Evolutionary conservation across 371 early-diverging fungal genomes (phyloP).

Genomic region (Lichtheimia ramosa): DNA sequence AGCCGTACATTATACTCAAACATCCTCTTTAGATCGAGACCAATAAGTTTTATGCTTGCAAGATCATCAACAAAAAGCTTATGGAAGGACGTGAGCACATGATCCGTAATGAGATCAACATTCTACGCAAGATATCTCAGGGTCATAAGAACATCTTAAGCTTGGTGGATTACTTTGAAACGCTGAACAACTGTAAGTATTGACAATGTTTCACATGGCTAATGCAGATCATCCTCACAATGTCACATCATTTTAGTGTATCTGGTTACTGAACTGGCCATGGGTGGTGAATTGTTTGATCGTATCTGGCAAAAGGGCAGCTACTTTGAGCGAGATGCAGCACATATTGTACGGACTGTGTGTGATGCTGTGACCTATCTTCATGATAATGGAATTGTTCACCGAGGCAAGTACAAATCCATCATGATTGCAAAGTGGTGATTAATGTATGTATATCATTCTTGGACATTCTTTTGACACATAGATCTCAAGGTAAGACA

Average conservation of each 20-base stretch:
- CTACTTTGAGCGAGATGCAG: slow-evolving; percentile 89
- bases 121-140: slow-evolving; percentile 81
- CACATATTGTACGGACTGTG: slow-evolving; percentile 74
- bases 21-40: slow-evolving; percentile 67
- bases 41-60: slow-evolving; percentile 85
- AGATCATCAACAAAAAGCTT: slow-evolving; percentile 88
- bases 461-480: neutral
- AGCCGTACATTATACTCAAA: neutral
- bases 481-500: slow-evolving; percentile 29
- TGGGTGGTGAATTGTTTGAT: slow-evolving; percentile 91
- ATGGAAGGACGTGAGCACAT: slow-evolving; percentile 89
- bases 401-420: slow-evolving; percentile 64
- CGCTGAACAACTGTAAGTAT: slow-evolving; percentile 79
- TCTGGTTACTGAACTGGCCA: slow-evolving; percentile 86
- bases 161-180: slow-evolving; percentile 91
- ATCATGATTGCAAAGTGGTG: no score
- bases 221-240: neutral
- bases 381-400: slow-evolving; percentile 85
- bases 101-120: slow-evolving; percentile 88
- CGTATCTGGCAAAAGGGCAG: slow-evolving; percentile 79
- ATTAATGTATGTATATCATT: no score
- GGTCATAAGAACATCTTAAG: slow-evolving; percentile 88
- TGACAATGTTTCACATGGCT: neutral
- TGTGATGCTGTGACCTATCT: slow-evolving; percentile 80
- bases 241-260: slow-evolving; percentile 60